These are phyloP conservation scores for Ustilago vetiveriae DNA, from an alignment of 1,284 basidiomycete genomes.

Conservation along the genomic window DNA sequence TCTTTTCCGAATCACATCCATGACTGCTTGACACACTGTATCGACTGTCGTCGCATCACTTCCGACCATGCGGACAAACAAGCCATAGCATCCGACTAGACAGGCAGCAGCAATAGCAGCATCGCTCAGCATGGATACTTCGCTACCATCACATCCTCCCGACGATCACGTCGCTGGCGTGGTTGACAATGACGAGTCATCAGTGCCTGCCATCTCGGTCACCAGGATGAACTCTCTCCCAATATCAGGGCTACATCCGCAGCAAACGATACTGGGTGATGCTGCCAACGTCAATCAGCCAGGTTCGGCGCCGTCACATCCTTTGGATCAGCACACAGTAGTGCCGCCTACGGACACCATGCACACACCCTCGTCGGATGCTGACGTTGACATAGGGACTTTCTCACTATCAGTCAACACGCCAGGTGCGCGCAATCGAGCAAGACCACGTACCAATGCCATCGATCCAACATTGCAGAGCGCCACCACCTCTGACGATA, in stretches of 20 bases:
- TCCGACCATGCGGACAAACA: background rate
- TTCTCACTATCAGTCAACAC: no score
- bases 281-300: no score
- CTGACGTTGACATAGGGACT: background rate
- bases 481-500: conserved; percentile 4
- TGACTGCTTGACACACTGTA: no score
- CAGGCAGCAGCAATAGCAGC: background rate
- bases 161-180: background rate
- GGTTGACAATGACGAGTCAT: background rate
- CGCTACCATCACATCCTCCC: conserved; percentile 2
- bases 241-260: no score
- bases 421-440: conserved; percentile 19
- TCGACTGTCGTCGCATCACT: background rate
- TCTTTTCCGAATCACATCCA: no score
- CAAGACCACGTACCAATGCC: conserved; percentile 2
- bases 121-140: conserved; percentile 3
- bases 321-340: conserved; percentile 5
- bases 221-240: conserved; percentile 6
- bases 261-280: no score
- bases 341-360: no score
- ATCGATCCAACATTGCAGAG: background rate
- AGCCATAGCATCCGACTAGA: no score
- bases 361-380: background rate
- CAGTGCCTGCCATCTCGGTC: conserved; percentile 17
- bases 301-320: background rate